Percentiles rank a stretch among this genome's conserved stretches.
These are phyloP conservation scores for Colletotrichum sp. DNA, from an alignment of 2,329 filamentous ascomycete genomes.

Conservation along the genomic window DNA sequence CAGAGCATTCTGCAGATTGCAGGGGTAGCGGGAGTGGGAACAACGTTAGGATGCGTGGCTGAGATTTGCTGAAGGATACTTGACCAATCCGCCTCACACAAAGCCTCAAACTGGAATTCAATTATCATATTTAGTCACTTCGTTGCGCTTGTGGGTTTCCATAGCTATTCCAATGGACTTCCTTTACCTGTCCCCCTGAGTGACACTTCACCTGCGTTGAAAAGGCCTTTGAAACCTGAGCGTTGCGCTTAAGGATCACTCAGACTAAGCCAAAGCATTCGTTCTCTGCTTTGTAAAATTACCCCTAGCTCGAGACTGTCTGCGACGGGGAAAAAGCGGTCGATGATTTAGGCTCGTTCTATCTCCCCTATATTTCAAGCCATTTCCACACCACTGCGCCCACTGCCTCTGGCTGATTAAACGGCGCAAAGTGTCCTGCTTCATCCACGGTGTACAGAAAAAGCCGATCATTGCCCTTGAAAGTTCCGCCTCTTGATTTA, in stretches of 20 bases:
- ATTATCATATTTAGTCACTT: too few relatives aligned
- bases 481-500: not conserved
- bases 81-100: fast-evolving
- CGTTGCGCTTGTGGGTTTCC: too few relatives aligned
- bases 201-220: too few relatives aligned
- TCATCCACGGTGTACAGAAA: not conserved
- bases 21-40: fast-evolving
- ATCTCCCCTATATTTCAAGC: fast-evolving
- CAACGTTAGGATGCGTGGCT: not conserved
- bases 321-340: not conserved
- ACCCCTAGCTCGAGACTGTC: too few relatives aligned
- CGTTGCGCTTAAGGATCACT: too few relatives aligned
- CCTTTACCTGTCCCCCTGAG: not conserved
- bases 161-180: not conserved
- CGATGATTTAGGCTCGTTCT: fast-evolving
- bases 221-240: too few relatives aligned
- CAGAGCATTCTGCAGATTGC: not conserved
- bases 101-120: not conserved
- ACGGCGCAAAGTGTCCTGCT: not conserved
- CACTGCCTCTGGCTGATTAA: not conserved
- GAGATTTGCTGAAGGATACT: not conserved
- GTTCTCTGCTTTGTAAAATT: too few relatives aligned
- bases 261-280: too few relatives aligned
- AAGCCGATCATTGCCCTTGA: not conserved
- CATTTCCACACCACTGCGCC: not conserved